Base-by-base conservation (phyloP, 78 protist genomes). In the Planoprotostelium fungivorum region DNA sequence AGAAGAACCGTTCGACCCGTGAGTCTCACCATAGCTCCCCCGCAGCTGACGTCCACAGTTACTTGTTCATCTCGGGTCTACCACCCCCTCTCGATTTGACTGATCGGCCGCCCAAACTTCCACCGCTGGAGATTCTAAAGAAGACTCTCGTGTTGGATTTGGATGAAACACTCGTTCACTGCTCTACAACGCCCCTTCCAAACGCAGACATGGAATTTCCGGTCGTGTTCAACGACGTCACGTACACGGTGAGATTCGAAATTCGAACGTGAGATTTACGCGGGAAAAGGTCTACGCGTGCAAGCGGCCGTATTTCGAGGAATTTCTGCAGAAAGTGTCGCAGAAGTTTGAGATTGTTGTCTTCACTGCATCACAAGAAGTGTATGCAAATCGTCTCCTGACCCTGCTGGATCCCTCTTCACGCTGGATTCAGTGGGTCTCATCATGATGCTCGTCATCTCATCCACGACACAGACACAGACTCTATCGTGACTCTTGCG, bases 361-460 rank as follows among this genome's bases (percentile, higher is more conserved):
- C 63, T 97, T 97, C 85, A 97, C 99, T 0, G 99, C 99, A 28
- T 96, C 97, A 29, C 96, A 96, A 86, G 88, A 91, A 63, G 97
- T 91, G 85, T 97, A 97, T 85, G 99, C 99, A 29, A 93, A 94
- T 83, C 90, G 84, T 29, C 88, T 97, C 23, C 91, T 97, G 36
- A 91, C 95, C 89, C 86, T 91, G 37, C 83, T 97, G 38, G 98
- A 97, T 90, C 97, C 96, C 51, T 83, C 89, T 31, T 84, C 63
- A 31, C 0, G 38, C 25, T 36, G 34, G 83, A 89, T 95, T 89
- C 88, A 93, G 94, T 88, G 89, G 39, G 91, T 86, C 25, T 51
- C 90, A 29, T 5, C 36, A 23, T 34, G 84, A 39, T 1, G 36
- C 88, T 51, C 85, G 36, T 10, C 1, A n/a, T 34, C 36, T 39